These are phyloP conservation scores for Trichoderma asperellum DNA, from an alignment of 2,329 filamentous ascomycete species.

Conservation along the genomic window DNA sequence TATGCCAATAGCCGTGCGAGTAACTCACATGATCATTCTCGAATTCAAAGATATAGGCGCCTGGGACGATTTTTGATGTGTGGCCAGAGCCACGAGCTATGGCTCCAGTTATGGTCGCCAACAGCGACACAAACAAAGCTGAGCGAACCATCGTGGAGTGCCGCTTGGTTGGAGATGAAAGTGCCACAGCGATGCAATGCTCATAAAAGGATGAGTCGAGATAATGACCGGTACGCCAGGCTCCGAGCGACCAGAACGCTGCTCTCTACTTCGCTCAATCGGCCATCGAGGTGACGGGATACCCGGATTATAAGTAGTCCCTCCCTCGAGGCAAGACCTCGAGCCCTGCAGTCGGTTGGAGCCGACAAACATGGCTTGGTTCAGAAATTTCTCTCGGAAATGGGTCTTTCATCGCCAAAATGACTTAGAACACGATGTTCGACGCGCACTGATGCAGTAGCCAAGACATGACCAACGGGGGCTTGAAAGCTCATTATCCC, in stretches of 20 bases:
- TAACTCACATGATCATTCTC: constrained; percentile 51
- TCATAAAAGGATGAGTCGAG: neutral
- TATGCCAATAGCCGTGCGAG: constrained; percentile 8
- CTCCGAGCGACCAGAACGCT: constrained; percentile 8
- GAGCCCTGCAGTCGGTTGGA: constrained; percentile 11
- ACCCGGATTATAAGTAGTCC: constrained; percentile 10
- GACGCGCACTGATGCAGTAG: constrained; percentile 10
- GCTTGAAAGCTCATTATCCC: neutral
- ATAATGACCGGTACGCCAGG: constrained; percentile 8
- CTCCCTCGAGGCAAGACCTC: neutral
- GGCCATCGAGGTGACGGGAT: neutral
- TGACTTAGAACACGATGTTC: constrained; percentile 1
- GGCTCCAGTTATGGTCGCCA: constrained; percentile 36
- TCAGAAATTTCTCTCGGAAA: neutral
- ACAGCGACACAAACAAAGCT: constrained; percentile 27
- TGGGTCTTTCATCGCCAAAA: neutral
- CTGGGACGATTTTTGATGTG: constrained; percentile 42
- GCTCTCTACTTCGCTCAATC: neutral
- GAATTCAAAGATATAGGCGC: constrained; percentile 59
- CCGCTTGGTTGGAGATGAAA: neutral
- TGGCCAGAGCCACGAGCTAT: constrained; percentile 33
- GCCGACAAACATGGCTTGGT: constrained; percentile 8
- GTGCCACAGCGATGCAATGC: neutral
- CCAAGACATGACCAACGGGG: constrained; percentile 10
- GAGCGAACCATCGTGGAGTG: constrained; percentile 28